Conservation (phyloP, 805 yeast species). For the Nakazawaea wickerhamii region DNA sequence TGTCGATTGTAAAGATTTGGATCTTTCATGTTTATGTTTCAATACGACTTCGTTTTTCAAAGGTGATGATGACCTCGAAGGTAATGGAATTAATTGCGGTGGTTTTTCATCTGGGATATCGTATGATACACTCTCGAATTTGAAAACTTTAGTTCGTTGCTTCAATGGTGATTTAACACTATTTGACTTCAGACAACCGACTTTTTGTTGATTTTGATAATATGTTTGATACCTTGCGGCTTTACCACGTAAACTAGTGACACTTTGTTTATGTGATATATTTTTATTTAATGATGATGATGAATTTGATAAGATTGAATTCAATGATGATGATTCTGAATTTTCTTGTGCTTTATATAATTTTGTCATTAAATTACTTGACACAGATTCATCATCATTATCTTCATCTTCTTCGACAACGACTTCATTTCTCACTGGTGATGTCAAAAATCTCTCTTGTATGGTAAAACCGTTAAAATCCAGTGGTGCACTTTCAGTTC, state of each 20-base stretch:
- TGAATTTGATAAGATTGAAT: constrained; percentile 2
- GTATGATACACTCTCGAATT: constrained; percentile 26
- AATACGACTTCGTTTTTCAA: constrained; percentile 5
- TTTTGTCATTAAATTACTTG: constrained; percentile 6
- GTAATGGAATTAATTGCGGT: constrained; percentile 1
- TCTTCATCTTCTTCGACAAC: constrained; percentile 13
- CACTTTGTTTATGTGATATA: constrained; percentile 4
- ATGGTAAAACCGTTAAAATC: not conserved
- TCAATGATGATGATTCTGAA: constrained; percentile 7
- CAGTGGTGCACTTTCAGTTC: constrained; percentile 14
- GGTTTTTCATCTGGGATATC: constrained; percentile 22
- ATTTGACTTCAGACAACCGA: constrained; percentile 8
- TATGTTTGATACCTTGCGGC: constrained; percentile 25
- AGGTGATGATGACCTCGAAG: constrained; percentile 12
- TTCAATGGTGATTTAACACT: not conserved
- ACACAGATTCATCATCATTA: constrained; percentile 6
- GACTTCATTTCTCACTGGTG: constrained; percentile 12
- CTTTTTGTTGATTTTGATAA: constrained; percentile 22
- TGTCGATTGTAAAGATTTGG: constrained; percentile 4
- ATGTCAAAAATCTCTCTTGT: constrained; percentile 8
- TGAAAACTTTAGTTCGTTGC: constrained; percentile 21
- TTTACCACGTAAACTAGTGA: constrained; percentile 11
- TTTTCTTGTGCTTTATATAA: not conserved
- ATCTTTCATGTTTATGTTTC: constrained; percentile 4
- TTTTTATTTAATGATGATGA: too few species aligned